Base-by-base conservation (phyloP, 805 yeast species). In the Candida patagonica region DNA sequence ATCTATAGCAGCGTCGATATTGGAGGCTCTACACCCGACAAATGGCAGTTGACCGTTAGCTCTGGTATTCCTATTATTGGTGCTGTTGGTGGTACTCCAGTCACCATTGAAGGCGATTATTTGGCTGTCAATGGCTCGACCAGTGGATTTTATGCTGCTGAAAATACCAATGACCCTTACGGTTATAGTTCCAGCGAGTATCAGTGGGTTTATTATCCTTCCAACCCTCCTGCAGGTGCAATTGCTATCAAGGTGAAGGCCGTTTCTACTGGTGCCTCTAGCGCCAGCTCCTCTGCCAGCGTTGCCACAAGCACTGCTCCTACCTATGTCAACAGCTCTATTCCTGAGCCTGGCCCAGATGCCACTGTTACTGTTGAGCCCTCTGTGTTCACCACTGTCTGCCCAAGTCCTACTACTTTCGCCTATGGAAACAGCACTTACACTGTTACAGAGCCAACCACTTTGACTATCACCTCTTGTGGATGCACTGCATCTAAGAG, bases 381-480 rank as follows among this genome's bases (percentile, higher is more conserved):
- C 58, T 75, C 84, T 55, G 79, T 69, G 59, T 76, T 67, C 74
- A 76, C 82, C 66, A 82, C 94, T 54, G 82, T 78, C 80, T 83
- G 94, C 66, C 94, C 94, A 61, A 66, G 57, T 48, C 65, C 94
- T 39, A 84, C 94, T 53, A 64, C 71, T 44, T 55, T 83, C 44
- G 69, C 67, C 49, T 74, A 77, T 62, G 78, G 77, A 73, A 71
- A 70, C 70, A 60, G 60, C 60, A 80, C 89, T 58, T 71, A 75
- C 75, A 75, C 81, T 50, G 86, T 80, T 58, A 76, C 88, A 46
- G 78, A 62, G 55, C 77, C 89, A 45, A 80, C 89, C 61, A 83
- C 92, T 52, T 63, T 84, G 55, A 83, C 92, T 62, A 72, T 83
- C 74, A 80, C 94, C 56, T 79, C 83, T 71, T 78, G 83, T 65